These are phyloP conservation scores for Nakazawaea ernobii DNA, from an alignment of 805 yeast genomes.

Conservation along the genomic window DNA sequence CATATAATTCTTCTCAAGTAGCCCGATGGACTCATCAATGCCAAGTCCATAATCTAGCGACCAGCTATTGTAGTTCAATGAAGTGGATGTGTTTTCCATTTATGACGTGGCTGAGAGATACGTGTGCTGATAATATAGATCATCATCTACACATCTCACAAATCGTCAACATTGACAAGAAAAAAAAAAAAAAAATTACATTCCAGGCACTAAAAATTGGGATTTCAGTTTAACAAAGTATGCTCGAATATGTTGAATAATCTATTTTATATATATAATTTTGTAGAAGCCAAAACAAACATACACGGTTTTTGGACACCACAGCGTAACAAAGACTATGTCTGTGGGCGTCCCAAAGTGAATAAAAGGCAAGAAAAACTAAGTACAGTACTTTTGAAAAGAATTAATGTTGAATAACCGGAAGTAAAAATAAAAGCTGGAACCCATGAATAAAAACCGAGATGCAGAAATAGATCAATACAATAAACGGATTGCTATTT, in stretches of 20 bases:
- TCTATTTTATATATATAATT: not conserved
- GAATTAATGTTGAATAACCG: conserved; percentile 5
- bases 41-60: conserved; percentile 5
- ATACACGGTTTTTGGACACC: not conserved
- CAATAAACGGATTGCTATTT: conserved; percentile 83
- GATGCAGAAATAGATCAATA: conserved; percentile 39
- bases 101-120: not conserved
- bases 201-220: not conserved
- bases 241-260: conserved; percentile 1
- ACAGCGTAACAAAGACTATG: too few species aligned
- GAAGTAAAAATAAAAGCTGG: not conserved
- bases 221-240: not conserved
- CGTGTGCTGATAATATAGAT: too few species aligned
- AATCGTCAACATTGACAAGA: not conserved
- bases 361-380: not conserved
- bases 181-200: too few species aligned
- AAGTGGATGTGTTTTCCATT: not conserved
- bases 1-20: not conserved
- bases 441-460: not conserved
- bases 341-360: not conserved
- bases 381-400: not conserved
- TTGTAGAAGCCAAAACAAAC: not conserved
- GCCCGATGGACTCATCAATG: not conserved
- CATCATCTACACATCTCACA: too few species aligned
- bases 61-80: conserved; percentile 4